Evolutionary conservation across 2,329 filamentous ascomycete genomes (phyloP).

Genomic region (Immersiporthe knoxdaviesiana): DNA sequence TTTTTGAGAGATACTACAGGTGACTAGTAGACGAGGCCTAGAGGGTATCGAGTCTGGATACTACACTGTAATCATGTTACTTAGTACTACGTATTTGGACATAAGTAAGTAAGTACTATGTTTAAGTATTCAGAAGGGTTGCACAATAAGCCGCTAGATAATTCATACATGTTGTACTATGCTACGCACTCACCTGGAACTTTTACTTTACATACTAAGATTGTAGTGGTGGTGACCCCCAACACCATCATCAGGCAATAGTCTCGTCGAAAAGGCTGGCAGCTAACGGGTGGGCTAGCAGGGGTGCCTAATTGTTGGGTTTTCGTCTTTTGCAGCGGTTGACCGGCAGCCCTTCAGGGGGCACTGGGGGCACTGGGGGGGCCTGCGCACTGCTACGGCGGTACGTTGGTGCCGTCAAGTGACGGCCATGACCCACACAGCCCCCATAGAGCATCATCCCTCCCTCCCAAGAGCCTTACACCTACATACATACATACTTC

Average conservation of each 20-base stretch:
- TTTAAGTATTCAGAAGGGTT: neutral
- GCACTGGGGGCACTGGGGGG: neutral
- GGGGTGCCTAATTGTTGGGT: constrained; percentile 10
- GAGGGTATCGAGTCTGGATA: too few species aligned
- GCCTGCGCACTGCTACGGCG: neutral
- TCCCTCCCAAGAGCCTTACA: neutral
- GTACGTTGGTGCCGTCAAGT: constrained; percentile 3
- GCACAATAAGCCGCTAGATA: neutral
- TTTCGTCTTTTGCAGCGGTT: neutral
- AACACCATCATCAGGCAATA: neutral
- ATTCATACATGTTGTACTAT: too few species aligned
- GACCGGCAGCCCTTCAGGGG: neutral
- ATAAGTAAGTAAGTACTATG: too few species aligned
- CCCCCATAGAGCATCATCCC: constrained; percentile 4
- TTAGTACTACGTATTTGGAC: too few species aligned
- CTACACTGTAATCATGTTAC: too few species aligned
- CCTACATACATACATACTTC: neutral
- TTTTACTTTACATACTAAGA: neutral
- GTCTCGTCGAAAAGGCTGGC: neutral
- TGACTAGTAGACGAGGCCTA: too few species aligned
- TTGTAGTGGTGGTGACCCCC: neutral
- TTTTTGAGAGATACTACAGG: too few species aligned
- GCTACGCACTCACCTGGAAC: too few species aligned
- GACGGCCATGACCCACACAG: constrained; percentile 2
- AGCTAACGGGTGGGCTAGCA: constrained; percentile 5